phyloP scores from a whole-genome alignment of 1,139 yeast genomes.

The Lodderomyces orthopsilosis region DNA sequence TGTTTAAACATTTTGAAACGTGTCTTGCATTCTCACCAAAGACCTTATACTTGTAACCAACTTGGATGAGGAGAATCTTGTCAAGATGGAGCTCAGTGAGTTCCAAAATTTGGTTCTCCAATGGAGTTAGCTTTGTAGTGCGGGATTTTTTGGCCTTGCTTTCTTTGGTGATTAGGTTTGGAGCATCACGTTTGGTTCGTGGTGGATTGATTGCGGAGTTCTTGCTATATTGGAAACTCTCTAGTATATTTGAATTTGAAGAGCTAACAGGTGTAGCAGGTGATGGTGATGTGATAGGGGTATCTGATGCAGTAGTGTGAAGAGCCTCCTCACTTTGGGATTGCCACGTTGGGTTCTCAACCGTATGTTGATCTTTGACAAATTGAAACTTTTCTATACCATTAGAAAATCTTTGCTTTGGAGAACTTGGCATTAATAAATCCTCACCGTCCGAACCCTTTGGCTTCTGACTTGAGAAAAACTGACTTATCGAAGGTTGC shows the following conservation, averaged over 20 bases:
- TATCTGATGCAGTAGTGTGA: background rate
- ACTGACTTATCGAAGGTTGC: conserved; percentile 30
- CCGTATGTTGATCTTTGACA: background rate
- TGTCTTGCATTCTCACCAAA: conserved; percentile 79
- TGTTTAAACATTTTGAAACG: conserved; percentile 65
- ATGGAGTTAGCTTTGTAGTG: conserved; percentile 51
- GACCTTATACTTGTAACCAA: conserved; percentile 87
- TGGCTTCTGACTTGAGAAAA: conserved; percentile 15
- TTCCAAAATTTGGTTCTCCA: conserved; percentile 72
- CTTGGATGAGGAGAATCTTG: conserved; percentile 75
- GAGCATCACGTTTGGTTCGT: conserved; percentile 4
- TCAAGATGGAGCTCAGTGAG: conserved; percentile 61
- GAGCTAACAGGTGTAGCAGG: background rate
- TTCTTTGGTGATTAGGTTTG: background rate
- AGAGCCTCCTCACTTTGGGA: background rate
- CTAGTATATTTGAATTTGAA: background rate
- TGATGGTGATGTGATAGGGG: conserved; percentile 1
- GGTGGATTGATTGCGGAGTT: background rate
- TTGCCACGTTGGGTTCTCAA: background rate
- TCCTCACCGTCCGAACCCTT: conserved; percentile 1
- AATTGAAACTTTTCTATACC: conserved; percentile 4
- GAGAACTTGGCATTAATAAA: background rate
- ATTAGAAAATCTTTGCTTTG: background rate
- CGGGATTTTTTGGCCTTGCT: conserved; percentile 1
- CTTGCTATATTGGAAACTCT: conserved; percentile 1